Conservation (phyloP, 495 filamentous ascomycete species). For the Hypoxylon lenormandii region DNA sequence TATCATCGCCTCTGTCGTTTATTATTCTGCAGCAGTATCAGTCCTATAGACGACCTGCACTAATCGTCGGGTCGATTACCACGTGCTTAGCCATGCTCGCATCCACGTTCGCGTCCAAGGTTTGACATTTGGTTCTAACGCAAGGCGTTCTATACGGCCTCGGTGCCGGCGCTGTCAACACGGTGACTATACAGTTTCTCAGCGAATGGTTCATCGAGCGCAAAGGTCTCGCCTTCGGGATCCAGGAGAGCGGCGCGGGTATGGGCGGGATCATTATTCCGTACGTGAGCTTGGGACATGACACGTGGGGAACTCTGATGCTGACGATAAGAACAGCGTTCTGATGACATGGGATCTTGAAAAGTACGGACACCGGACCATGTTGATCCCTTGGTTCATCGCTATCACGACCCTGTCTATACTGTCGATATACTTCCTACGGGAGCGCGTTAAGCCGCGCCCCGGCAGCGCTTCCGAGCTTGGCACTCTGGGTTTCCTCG, state of each 20-base stretch:
- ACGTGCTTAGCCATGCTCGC: conserved; percentile 59
- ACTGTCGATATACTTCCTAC: conserved; percentile 68
- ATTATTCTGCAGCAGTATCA: conserved; percentile 52
- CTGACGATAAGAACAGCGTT: conserved; percentile 43
- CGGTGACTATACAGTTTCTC: conserved; percentile 63
- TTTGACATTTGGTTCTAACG: conserved; percentile 64
- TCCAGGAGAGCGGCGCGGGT: conserved; percentile 64
- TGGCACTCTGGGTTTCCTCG: conserved; percentile 62
- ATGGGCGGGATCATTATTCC: conserved; percentile 61
- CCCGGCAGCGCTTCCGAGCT: conserved; percentile 46
- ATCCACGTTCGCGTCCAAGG: conserved; percentile 60
- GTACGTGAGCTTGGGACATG: background rate
- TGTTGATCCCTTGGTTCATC: conserved; percentile 65
- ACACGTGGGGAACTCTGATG: conserved; percentile 46
- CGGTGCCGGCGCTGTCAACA: conserved; percentile 62
- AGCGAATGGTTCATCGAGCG: conserved; percentile 69
- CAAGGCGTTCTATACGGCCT: conserved; percentile 70
- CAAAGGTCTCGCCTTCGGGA: conserved; percentile 68
- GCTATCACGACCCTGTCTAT: conserved; percentile 61
- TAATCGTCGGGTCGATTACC: conserved; percentile 54
- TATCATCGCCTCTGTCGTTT: conserved; percentile 59
- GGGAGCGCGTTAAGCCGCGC: conserved; percentile 66
- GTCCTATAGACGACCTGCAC: conserved; percentile 47
- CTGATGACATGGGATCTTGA: conserved; percentile 63
- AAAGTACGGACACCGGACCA: conserved; percentile 67